Conservation (phyloP, 2,329 filamentous ascomycete species). For the Colletotrichum limetticola region DNA sequence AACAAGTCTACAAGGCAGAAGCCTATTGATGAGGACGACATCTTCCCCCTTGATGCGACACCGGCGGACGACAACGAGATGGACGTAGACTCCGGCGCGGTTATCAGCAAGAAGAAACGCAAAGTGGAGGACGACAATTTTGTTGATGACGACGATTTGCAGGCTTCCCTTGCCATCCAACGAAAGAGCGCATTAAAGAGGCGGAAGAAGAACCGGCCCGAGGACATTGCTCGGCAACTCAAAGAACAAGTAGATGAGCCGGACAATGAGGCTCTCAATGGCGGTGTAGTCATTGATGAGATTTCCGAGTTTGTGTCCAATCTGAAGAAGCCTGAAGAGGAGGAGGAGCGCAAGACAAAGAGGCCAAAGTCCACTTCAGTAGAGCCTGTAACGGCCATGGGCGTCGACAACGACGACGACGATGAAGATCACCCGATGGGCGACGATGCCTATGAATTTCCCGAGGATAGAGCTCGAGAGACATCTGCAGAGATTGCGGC, state of each 20-base stretch:
- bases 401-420: constrained; percentile 48
- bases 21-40: constrained; percentile 70
- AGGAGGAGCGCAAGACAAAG: constrained; percentile 64
- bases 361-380: constrained; percentile 52
- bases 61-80: constrained; percentile 65
- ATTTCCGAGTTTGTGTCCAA: constrained; percentile 95
- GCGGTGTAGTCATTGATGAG: constrained; percentile 91
- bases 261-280: constrained; percentile 57
- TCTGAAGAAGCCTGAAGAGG: constrained; percentile 74
- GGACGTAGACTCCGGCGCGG: constrained; percentile 77
- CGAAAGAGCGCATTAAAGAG: constrained; percentile 88
- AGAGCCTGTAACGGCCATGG: constrained; percentile 56
- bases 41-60: constrained; percentile 57
- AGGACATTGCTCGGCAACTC: constrained; percentile 87
- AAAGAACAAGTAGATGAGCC: constrained; percentile 69
- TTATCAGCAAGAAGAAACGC: constrained; percentile 66
- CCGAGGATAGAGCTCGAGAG: constrained; percentile 52
- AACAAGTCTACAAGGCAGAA: constrained; percentile 79
- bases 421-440: constrained; percentile 48
- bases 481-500: constrained; percentile 64
- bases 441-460: constrained; percentile 35
- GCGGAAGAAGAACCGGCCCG: constrained; percentile 85
- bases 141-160: constrained; percentile 92
- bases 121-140: constrained; percentile 75
- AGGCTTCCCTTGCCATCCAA: constrained; percentile 86